Conservation (phyloP, 805 yeast species). For the Monosporozyma siamensis region DNA sequence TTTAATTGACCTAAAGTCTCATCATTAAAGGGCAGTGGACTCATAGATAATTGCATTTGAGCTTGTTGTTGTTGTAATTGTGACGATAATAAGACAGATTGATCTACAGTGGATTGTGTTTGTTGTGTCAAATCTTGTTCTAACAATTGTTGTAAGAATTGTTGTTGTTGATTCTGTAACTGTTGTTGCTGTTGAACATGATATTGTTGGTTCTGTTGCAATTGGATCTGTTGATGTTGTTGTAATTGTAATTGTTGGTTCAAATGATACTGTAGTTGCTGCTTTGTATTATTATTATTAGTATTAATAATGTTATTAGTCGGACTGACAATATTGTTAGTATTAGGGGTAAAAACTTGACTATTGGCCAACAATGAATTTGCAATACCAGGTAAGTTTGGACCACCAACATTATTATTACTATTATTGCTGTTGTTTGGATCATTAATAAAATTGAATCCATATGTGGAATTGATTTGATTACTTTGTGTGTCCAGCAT, state of each 20-base stretch:
- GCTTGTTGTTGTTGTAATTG: slow-evolving; percentile 13
- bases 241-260: slow-evolving; percentile 17
- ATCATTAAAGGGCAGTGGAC: slow-evolving; percentile 7
- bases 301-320: background rate
- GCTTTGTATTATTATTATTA: slow-evolving; percentile 6
- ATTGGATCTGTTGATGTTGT: slow-evolving; percentile 13
- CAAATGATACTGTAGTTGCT: slow-evolving; percentile 12
- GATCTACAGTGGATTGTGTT: slow-evolving; percentile 6
- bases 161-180: slow-evolving; percentile 20
- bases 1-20: slow-evolving; percentile 12
- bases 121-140: slow-evolving; percentile 9
- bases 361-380: background rate
- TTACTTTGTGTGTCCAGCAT: background rate
- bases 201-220: slow-evolving; percentile 21
- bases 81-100: slow-evolving; percentile 9
- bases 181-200: slow-evolving; percentile 17
- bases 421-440: background rate
- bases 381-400: background rate
- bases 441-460: background rate
- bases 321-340: background rate
- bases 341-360: background rate
- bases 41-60: slow-evolving; percentile 4
- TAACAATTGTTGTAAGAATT: slow-evolving; percentile 10
- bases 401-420: background rate
- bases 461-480: no score